Evolutionary conservation across 78 protist genomes (phyloP).

Genomic region (Dictyostelium citrinum): DNA sequence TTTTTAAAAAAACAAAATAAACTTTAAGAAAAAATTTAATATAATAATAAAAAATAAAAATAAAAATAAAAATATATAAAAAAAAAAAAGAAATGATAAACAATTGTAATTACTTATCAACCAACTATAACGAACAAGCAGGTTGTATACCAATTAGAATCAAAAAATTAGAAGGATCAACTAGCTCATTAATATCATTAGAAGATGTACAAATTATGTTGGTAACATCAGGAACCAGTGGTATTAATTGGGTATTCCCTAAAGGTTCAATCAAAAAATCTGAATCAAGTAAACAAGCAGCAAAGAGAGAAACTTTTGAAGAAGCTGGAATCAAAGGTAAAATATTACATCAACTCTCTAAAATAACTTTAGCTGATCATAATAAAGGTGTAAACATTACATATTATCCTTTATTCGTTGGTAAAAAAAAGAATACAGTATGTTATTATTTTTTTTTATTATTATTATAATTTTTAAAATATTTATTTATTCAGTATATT

Average conservation of each 20-base stretch:
- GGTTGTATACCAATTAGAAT: slow-evolving; percentile 71
- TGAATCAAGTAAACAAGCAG: slow-evolving; percentile 56
- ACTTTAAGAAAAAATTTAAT: not conserved
- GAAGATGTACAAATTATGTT: slow-evolving; percentile 36
- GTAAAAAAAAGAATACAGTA: slow-evolving; percentile 6
- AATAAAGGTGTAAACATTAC: slow-evolving; percentile 15
- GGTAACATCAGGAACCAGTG: slow-evolving; percentile 56
- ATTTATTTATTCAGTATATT: too few relatives aligned
- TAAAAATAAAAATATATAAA: too few relatives aligned
- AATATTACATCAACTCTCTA: not conserved
- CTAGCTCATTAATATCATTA: not conserved
- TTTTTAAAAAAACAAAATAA: not conserved
- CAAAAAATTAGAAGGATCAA: not conserved
- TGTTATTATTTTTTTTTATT: not conserved
- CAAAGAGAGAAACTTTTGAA: slow-evolving; percentile 62
- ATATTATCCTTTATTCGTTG: slow-evolving; percentile 5
- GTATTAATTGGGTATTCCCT: slow-evolving; percentile 67
- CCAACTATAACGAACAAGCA: slow-evolving; percentile 37
- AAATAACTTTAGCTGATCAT: slow-evolving; percentile 39
- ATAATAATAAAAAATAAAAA: not conserved
- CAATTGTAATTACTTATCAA: not conserved
- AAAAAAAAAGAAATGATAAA: too few relatives aligned
- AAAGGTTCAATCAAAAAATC: slow-evolving; percentile 64
- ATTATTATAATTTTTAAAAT: not conserved
- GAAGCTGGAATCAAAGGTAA: slow-evolving; percentile 64